These are phyloP conservation scores for Monosporascus sp. DNA, from an alignment of 2,329 filamentous ascomycete genomes.

Conservation along the genomic window DNA sequence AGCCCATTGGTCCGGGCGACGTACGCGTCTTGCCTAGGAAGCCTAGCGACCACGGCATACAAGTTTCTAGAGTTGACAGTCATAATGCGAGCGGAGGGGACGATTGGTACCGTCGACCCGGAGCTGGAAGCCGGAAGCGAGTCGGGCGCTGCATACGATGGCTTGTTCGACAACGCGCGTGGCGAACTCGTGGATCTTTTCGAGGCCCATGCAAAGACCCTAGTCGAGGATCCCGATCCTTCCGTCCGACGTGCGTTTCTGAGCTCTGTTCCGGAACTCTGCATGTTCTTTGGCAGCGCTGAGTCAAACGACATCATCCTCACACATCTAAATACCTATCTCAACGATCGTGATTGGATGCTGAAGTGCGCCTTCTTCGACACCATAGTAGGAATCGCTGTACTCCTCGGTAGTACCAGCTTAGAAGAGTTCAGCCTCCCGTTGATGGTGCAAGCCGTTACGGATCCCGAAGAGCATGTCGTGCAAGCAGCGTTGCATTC, in stretches of 20 bases:
- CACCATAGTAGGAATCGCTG: slow-evolving; percentile 85
- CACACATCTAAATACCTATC: slow-evolving; percentile 92
- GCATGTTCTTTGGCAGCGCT: slow-evolving; percentile 89
- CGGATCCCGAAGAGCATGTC: slow-evolving; percentile 89
- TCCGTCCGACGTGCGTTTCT: slow-evolving; percentile 87
- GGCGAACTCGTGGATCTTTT: slow-evolving; percentile 78
- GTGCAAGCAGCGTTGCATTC: slow-evolving; percentile 87
- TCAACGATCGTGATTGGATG: slow-evolving; percentile 96
- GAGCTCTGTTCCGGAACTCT: slow-evolving; percentile 84
- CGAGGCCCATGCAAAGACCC: slow-evolving; percentile 79
- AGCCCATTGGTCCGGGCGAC: slow-evolving; percentile 76
- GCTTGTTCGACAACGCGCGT: slow-evolving; percentile 82
- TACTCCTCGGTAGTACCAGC: slow-evolving; percentile 82
- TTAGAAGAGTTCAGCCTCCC: slow-evolving; percentile 94
- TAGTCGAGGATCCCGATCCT: slow-evolving; percentile 81
- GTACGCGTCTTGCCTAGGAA: slow-evolving; percentile 88
- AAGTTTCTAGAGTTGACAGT: slow-evolving; percentile 88
- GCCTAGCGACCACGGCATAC: slow-evolving; percentile 77
- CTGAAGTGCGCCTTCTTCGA: slow-evolving; percentile 96
- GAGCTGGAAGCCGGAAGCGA: slow-evolving; percentile 69
- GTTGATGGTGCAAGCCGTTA: slow-evolving; percentile 89
- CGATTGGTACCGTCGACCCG: slow-evolving; percentile 70
- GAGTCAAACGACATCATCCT: slow-evolving; percentile 94
- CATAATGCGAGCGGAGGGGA: slow-evolving; percentile 76
- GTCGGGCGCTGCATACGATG: slow-evolving; percentile 68